Evolutionary conservation across 352 stramenopile genomes (phyloP).

Genomic region (Phytophthora multivora): DNA sequence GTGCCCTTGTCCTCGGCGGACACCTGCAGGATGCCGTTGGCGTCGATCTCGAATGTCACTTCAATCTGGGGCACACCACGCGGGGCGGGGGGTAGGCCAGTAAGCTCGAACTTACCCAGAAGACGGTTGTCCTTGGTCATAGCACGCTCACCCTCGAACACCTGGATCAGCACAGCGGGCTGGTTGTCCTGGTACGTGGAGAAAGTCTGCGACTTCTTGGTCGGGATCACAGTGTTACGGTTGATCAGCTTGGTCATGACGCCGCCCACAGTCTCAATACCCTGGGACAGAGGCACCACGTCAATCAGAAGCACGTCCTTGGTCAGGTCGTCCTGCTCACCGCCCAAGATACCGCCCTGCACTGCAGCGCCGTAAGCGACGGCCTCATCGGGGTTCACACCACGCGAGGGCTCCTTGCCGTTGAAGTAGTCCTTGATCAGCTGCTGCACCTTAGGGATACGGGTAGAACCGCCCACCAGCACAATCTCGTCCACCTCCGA

Average conservation of each 20-base stretch:
- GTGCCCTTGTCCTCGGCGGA: slow-evolving; percentile 98
- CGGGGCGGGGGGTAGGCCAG: slow-evolving; percentile 96
- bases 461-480: slow-evolving; percentile 98
- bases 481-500: slow-evolving; percentile 98
- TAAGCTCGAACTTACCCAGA: slow-evolving; percentile 99
- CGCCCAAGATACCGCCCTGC: slow-evolving; percentile 94
- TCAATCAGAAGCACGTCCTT: slow-evolving; percentile 98
- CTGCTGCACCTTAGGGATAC: slow-evolving; percentile 97
- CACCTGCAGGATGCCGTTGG: slow-evolving; percentile 99
- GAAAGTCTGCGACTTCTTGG: slow-evolving; percentile 99
- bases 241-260: slow-evolving; percentile 99
- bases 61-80: slow-evolving; percentile 99
- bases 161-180: slow-evolving; percentile 85
- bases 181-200: slow-evolving; percentile 99
- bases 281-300: slow-evolving; percentile 97
- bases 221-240: slow-evolving; percentile 97
- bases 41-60: slow-evolving; percentile 99
- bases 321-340: slow-evolving; percentile 91
- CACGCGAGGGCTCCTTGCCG: slow-evolving; percentile 92
- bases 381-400: slow-evolving; percentile 98
- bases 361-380: slow-evolving; percentile 99
- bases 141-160: slow-evolving; percentile 98
- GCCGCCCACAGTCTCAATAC: slow-evolving; percentile 98
- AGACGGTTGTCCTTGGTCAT: slow-evolving; percentile 99
- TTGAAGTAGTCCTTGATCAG: slow-evolving; percentile 99